Percentiles rank a stretch among this genome's conserved stretches.
Evolutionary conservation across 2,329 filamentous ascomycete genomes (phyloP).

Genomic region (Ascocoryne sarcoides): DNA sequence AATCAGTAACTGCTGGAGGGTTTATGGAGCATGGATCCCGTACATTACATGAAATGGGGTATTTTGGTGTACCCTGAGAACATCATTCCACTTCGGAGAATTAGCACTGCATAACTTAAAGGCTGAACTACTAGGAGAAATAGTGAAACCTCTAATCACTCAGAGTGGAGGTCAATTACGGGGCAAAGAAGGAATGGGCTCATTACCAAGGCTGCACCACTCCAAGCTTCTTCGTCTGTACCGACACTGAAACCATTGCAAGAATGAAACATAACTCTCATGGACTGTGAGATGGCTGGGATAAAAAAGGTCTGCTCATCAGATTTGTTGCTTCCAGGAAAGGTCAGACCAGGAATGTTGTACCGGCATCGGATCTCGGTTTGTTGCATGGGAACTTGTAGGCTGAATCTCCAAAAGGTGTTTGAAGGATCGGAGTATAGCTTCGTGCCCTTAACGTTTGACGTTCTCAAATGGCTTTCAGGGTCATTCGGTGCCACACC

Average conservation of each 20-base stretch:
- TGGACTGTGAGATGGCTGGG: slow-evolving; percentile 71
- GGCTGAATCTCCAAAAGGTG: slow-evolving; percentile 91
- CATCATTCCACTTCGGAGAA: slow-evolving; percentile 99
- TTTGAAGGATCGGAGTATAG: slow-evolving; percentile 56
- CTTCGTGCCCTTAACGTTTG: slow-evolving; percentile 43
- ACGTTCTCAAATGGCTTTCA: slow-evolving; percentile 13
- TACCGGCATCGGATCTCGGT: slow-evolving; percentile 74
- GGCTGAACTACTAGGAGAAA: too few relatives aligned
- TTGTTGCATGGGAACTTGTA: slow-evolving; percentile 65
- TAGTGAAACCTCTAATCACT: too few relatives aligned
- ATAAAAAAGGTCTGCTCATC: slow-evolving; percentile 70
- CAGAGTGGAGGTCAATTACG: too few relatives aligned
- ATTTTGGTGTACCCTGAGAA: slow-evolving; percentile 69
- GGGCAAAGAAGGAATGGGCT: too few relatives aligned
- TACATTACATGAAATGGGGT: slow-evolving; percentile 86
- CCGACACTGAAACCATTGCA: slow-evolving; percentile 94
- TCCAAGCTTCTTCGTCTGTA: slow-evolving; percentile 77
- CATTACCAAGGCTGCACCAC: slow-evolving; percentile 79
- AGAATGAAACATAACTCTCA: slow-evolving; percentile 98
- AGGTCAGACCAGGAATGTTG: slow-evolving; percentile 56
- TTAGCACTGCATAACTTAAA: too few relatives aligned
- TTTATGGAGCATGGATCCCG: slow-evolving; percentile 38
- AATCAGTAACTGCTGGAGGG: slow-evolving; percentile 12
- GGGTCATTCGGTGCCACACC: slow-evolving; percentile 1
- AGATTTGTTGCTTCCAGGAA: slow-evolving; percentile 47